A percentile compares a stretch with the other conserved stretches of the same genome.
These are phyloP conservation scores for Orbilia quercus DNA, from an alignment of 2,329 filamentous ascomycete genomes.

Conservation along the genomic window DNA sequence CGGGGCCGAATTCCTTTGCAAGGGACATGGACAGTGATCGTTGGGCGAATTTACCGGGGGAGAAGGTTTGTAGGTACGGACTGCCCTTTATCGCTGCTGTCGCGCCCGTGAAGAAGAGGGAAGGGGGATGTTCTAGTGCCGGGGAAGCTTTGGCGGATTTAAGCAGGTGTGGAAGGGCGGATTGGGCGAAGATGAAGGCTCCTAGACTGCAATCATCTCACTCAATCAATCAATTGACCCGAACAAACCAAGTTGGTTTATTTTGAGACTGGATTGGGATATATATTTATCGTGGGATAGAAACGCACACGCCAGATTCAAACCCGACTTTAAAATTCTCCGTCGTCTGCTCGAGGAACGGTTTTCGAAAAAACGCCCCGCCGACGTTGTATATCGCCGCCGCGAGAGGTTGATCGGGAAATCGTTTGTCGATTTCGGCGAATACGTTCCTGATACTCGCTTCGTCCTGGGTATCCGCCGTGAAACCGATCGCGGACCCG, in stretches of 20 bases:
- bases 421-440: slow-evolving; percentile 71
- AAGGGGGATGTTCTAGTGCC: slow-evolving; percentile 71
- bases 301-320: slow-evolving; percentile 67
- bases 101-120: slow-evolving; percentile 85
- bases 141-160: slow-evolving; percentile 68
- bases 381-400: slow-evolving; percentile 79
- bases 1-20: slow-evolving; percentile 83
- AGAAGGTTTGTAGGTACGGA: slow-evolving; percentile 76
- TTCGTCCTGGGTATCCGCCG: slow-evolving; percentile 72
- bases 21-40: slow-evolving; percentile 79
- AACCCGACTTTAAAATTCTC: slow-evolving; percentile 68
- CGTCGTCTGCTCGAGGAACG: slow-evolving; percentile 70
- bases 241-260: too few relatives aligned
- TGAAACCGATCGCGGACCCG: slow-evolving; percentile 77
- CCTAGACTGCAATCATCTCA: slow-evolving; percentile 68
- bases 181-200: slow-evolving; percentile 80
- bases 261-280: too few relatives aligned
- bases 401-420: slow-evolving; percentile 69
- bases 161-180: slow-evolving; percentile 76
- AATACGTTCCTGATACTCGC: slow-evolving; percentile 71
- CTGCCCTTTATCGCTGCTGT: slow-evolving; percentile 82
- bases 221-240: background rate
- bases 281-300: too few relatives aligned
- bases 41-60: slow-evolving; percentile 81
- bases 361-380: slow-evolving; percentile 67